Percentiles rank a stretch among this genome's conserved stretches.
Evolutionary conservation across 73 alveolate species (phyloP).

Genomic region (Effrenium voratum): DNA sequence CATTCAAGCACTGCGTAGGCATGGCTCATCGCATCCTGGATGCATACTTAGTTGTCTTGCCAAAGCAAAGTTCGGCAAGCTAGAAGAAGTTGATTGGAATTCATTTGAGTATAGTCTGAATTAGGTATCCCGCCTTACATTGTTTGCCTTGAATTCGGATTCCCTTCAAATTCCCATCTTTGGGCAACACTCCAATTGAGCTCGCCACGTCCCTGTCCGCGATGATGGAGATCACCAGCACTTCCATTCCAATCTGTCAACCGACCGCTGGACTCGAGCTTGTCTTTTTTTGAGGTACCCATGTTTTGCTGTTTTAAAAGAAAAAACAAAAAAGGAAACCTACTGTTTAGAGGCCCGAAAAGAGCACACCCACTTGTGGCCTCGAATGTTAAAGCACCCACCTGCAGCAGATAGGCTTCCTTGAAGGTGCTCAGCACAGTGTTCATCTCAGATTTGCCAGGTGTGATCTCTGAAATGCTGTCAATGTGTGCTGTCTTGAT

Average conservation of each 20-base stretch:
- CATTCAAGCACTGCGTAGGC: too few relatives aligned
- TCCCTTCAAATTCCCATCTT: too few relatives aligned
- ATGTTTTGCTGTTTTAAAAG: neutral
- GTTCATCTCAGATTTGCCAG: constrained; percentile 23
- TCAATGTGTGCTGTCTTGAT: neutral
- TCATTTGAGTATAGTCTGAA: too few relatives aligned
- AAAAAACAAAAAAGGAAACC: neutral
- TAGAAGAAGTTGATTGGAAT: too few relatives aligned
- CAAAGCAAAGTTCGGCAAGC: too few relatives aligned
- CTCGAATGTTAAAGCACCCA: neutral
- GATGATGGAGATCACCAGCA: constrained; percentile 77
- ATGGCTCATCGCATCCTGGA: too few relatives aligned
- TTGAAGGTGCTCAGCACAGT: constrained; percentile 42
- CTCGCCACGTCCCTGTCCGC: constrained; percentile 18
- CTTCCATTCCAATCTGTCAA: constrained; percentile 51
- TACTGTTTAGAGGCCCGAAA: neutral
- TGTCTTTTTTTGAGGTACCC: neutral
- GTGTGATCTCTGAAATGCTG: too few relatives aligned
- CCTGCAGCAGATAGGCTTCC: constrained; percentile 45
- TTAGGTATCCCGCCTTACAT: too few relatives aligned
- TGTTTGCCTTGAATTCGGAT: too few relatives aligned
- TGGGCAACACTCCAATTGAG: neutral
- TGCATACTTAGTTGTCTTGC: too few relatives aligned
- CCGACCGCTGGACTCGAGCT: too few relatives aligned
- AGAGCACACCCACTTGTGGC: neutral